phyloP scores from a whole-genome alignment of 1,139 yeast species.

The Protomyces inouyei region DNA sequence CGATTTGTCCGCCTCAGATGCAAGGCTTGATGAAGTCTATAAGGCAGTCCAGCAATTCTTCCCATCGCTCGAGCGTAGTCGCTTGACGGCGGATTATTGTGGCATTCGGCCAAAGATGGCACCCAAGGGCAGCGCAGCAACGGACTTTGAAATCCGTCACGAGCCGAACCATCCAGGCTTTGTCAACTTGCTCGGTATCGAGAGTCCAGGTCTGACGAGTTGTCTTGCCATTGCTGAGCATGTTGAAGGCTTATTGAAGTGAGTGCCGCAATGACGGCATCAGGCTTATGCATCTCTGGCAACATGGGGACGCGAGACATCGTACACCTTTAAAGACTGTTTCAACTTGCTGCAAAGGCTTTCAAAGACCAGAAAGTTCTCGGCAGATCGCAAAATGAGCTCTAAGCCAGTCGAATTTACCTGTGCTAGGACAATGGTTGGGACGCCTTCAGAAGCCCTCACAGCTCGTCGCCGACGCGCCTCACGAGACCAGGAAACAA shows the following conservation, averaged over 20 bases:
- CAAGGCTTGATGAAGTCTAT: constrained; percentile 49
- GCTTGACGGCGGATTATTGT: constrained; percentile 62
- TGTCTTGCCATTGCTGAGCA: constrained; percentile 76
- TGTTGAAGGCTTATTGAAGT: constrained; percentile 47
- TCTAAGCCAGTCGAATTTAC: background rate
- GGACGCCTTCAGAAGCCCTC: no score
- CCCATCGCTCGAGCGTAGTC: constrained; percentile 51
- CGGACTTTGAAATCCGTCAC: constrained; percentile 61
- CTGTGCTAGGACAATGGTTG: background rate
- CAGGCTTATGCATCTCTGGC: no score
- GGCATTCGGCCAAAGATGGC: constrained; percentile 78
- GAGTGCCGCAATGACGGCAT: no score
- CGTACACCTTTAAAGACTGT: background rate
- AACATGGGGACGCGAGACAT: background rate
- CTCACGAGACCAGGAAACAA: background rate
- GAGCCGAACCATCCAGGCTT: constrained; percentile 67
- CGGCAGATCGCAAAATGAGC: constrained; percentile 32
- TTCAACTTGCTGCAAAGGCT: constrained; percentile 33
- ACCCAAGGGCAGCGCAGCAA: constrained; percentile 49
- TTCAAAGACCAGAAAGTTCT: constrained; percentile 28
- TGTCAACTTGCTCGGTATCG: constrained; percentile 74
- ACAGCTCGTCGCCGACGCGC: background rate
- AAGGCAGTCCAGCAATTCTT: constrained; percentile 59
- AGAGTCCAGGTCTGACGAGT: constrained; percentile 84
- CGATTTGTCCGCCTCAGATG: constrained; percentile 38